phyloP scores from a whole-genome alignment of 805 yeast genomes.

The Zygosaccharomyces bailii region DNA sequence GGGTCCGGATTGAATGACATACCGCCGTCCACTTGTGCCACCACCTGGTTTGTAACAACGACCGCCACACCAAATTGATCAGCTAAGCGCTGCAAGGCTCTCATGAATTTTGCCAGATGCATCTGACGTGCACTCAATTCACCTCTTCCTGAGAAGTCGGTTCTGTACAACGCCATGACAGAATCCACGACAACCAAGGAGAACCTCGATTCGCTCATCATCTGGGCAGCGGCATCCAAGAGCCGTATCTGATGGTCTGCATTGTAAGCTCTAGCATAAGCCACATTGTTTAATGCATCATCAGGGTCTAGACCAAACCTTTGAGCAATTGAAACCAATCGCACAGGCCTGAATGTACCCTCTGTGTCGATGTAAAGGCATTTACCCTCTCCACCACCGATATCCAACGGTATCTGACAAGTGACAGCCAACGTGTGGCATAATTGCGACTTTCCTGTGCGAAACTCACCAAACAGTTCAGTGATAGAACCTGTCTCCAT shows the following conservation, averaged over 20 bases:
- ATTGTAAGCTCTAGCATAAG: slow-evolving; percentile 94
- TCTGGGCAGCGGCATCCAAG: slow-evolving; percentile 82
- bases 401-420: slow-evolving; percentile 91
- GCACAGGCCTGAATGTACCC: slow-evolving; percentile 91
- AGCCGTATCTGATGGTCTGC: slow-evolving; percentile 93
- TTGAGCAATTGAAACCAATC: slow-evolving; percentile 84
- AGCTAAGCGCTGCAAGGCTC: slow-evolving; percentile 86
- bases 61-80: slow-evolving; percentile 98
- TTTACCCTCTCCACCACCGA: slow-evolving; percentile 99
- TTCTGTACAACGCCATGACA: slow-evolving; percentile 92
- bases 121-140: slow-evolving; percentile 92
- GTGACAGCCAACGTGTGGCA: slow-evolving; percentile 97
- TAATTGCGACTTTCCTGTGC: slow-evolving; percentile 95
- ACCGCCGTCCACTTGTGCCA: slow-evolving; percentile 93
- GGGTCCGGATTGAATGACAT: slow-evolving; percentile 88
- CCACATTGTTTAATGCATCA: slow-evolving; percentile 94
- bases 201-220: slow-evolving; percentile 95
- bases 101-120: slow-evolving; percentile 90
- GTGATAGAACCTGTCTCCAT: slow-evolving; percentile 96
- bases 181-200: slow-evolving; percentile 92
- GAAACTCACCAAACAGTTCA: slow-evolving; percentile 93
- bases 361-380: slow-evolving; percentile 95
- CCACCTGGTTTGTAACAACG: slow-evolving; percentile 93
- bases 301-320: slow-evolving; percentile 89
- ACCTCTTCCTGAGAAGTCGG: slow-evolving; percentile 94